Percentiles rank a stretch among this genome's conserved stretches.
These are phyloP conservation scores for Protea cynaroides DNA, from an alignment of 164 flowering plant species.

Conservation along the genomic window DNA sequence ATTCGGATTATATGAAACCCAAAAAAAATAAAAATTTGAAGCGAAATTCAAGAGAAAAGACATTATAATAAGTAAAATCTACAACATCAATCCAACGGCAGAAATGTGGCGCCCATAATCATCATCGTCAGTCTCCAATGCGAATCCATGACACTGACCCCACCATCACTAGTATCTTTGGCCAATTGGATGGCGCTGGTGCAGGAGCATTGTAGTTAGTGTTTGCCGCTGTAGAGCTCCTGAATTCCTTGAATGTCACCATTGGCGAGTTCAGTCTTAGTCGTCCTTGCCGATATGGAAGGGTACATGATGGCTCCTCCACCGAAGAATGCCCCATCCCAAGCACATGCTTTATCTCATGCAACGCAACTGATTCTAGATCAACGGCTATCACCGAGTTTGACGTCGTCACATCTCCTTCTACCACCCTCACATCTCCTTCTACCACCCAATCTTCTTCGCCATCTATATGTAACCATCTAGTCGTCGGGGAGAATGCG, in stretches of 20 bases:
- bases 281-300: slow-evolving; percentile 37
- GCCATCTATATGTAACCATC: slow-evolving; percentile 53
- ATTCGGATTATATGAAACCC: no score
- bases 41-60: no score
- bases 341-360: slow-evolving; percentile 83
- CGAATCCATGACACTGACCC: slow-evolving; percentile 3
- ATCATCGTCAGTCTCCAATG: slow-evolving; percentile 9
- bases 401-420: slow-evolving; percentile 13
- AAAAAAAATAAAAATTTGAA: no score
- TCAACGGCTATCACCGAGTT: slow-evolving; percentile 37
- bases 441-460: slow-evolving; percentile 60
- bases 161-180: slow-evolving; percentile 24
- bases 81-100: background rate
- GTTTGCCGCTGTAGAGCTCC: slow-evolving; percentile 51
- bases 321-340: slow-evolving; percentile 71
- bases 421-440: no score
- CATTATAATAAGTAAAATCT: no score
- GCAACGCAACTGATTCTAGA: slow-evolving; percentile 84
- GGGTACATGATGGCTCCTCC: slow-evolving; percentile 78
- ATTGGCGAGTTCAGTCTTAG: slow-evolving; percentile 38
- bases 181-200: slow-evolving; percentile 22
- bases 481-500: slow-evolving; percentile 75
- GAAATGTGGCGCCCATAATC: slow-evolving; percentile 22
- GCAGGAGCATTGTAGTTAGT: slow-evolving; percentile 31
- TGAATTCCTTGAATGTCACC: slow-evolving; percentile 68